Base-by-base conservation (phyloP, 352 stramenopile species). In the Aphanomyces invadans region DNA sequence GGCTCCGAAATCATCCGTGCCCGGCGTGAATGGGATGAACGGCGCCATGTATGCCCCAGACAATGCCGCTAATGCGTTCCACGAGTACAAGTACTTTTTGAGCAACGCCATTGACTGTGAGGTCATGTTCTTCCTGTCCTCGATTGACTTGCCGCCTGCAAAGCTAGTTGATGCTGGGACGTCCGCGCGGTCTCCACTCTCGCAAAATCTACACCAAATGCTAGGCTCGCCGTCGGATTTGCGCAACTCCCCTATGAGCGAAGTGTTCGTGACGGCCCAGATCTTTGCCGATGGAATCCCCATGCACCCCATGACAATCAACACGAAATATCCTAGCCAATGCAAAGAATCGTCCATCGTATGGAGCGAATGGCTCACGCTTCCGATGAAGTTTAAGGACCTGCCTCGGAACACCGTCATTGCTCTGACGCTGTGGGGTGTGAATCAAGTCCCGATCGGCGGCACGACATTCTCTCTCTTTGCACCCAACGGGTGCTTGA, bases 381-480 rank as follows among this genome's bases (percentile, higher is more conserved):
- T 93, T 60, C 87, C 87, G 1, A 78, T 95, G 46, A 80, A 80
- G 19, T 95, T 95, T 65, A 79, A 85, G 21, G 89, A 97, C 42
- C 74, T 97, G 21, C 90, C 86, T 39, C 82, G 85, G 59, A 89
- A 95, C 69, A 86, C 87, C 48, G 74, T 88, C 56, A 71, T 96
- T 45, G 80, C 83, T 32, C 76, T 96, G 53, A 92, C 86, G 36
- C 79, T 96, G 36, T 94, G 85, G 87, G 83, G 84, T 29, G 87
- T 90, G 28, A 83, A 80, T 54, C 88, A 87, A 72, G 76, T 88
- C 44, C 77, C 87, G 10, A 77, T 97, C 28, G 89, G 87, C 25
- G 83, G 86, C 62, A 90, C 88, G 49, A 95, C 83, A 19, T 80
- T 96, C 66, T 76, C 79, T 38, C 84, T 97, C 70, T 97, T 97